Conservation (phyloP, 495 filamentous ascomycete genomes). For the Jackrogersella minutella region DNA sequence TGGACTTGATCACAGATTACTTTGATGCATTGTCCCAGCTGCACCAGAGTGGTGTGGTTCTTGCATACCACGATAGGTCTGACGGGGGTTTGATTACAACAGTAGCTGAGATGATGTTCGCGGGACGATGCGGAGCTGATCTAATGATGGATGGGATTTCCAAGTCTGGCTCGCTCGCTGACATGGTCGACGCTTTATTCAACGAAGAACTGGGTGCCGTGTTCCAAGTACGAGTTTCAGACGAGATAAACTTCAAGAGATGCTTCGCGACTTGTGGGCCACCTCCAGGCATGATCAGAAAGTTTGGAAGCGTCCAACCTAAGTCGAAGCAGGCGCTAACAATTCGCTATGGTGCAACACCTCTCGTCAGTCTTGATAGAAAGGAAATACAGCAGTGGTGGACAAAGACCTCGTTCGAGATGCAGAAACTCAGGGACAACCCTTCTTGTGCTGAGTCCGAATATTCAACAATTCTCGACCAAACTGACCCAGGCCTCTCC, state of each 20-base stretch:
- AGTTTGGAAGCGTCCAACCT: conserved; percentile 76
- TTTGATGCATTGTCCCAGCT: conserved; percentile 88
- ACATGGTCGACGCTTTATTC: conserved; percentile 82
- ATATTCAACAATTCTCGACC: conserved; percentile 77
- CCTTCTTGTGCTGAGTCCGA: conserved; percentile 87
- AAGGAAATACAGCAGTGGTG: conserved; percentile 85
- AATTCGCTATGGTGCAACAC: conserved; percentile 71
- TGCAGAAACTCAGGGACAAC: conserved; percentile 92
- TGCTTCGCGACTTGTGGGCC: conserved; percentile 95
- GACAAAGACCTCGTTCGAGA: conserved; percentile 85
- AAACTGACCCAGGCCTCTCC: conserved; percentile 80
- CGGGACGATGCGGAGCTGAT: conserved; percentile 88
- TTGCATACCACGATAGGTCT: conserved; percentile 94
- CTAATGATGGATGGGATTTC: conserved; percentile 80
- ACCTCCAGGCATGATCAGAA: conserved; percentile 78
- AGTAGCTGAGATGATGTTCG: conserved; percentile 97
- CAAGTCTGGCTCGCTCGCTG: conserved; percentile 60
- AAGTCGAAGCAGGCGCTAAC: conserved; percentile 78
- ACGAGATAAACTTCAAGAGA: conserved; percentile 83
- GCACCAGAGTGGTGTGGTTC: conserved; percentile 84
- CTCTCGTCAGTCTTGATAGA: conserved; percentile 74
- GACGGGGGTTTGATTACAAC: conserved; percentile 95
- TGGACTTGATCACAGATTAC: conserved; percentile 85
- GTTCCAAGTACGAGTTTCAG: conserved; percentile 87
- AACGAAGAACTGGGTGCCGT: conserved; percentile 97